Percentiles rank a stretch among this genome's conserved stretches.
Conservation (phyloP, 2,329 filamentous ascomycete species). For the Trichoderma harzianum region DNA sequence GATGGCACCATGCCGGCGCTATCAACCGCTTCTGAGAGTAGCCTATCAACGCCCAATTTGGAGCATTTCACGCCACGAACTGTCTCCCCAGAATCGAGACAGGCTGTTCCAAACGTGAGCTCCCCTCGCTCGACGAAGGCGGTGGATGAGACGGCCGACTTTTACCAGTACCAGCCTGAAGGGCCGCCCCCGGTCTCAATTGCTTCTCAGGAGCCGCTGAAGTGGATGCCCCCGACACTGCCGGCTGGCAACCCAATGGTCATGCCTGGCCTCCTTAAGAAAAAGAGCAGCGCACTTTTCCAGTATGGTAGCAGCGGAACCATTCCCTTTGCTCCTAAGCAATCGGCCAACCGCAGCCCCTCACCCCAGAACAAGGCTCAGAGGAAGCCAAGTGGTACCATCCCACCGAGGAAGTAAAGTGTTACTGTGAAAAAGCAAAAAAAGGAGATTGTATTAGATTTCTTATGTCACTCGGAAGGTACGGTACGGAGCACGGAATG, state of each 20-base stretch:
- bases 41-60: constrained; percentile 26
- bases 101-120: constrained; percentile 27
- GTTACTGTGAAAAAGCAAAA: neutral
- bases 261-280: constrained; percentile 33
- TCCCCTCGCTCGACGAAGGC: constrained; percentile 32
- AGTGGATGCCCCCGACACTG: constrained; percentile 50
- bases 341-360: neutral
- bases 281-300: constrained; percentile 34
- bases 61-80: constrained; percentile 24
- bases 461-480: neutral
- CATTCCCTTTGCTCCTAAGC: constrained; percentile 44
- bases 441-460: neutral
- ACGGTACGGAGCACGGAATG: neutral
- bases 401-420: constrained; percentile 3
- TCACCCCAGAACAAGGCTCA: constrained; percentile 6
- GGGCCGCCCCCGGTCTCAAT: constrained; percentile 43
- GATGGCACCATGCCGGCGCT: constrained; percentile 23
- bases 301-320: constrained; percentile 42
- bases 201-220: constrained; percentile 40
- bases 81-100: constrained; percentile 24
- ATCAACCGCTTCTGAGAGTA: constrained; percentile 23
- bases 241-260: constrained; percentile 32
- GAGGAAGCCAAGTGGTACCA: neutral
- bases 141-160: constrained; percentile 29
- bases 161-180: constrained; percentile 56